phyloP scores from a whole-genome alignment of 495 filamentous ascomycete species.

The Gamarada debralockiae region DNA sequence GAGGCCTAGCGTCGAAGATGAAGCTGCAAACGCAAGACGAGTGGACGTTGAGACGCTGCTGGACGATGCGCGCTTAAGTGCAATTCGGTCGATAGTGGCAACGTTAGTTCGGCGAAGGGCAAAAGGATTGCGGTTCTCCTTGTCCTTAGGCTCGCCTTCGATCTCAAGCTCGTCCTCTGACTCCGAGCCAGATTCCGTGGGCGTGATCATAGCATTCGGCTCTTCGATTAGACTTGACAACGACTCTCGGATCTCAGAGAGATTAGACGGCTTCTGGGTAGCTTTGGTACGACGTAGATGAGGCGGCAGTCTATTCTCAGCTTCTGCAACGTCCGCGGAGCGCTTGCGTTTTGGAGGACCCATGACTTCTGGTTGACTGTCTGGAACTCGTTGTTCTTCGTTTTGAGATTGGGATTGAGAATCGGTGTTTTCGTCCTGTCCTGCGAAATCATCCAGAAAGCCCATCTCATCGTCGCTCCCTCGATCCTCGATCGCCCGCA shows the following conservation, averaged over 20 bases:
- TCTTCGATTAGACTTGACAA: constrained; percentile 80
- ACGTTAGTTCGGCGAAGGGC: constrained; percentile 45
- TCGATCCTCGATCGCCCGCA: constrained; percentile 81
- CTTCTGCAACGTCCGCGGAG: constrained; percentile 42
- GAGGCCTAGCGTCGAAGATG: constrained; percentile 48
- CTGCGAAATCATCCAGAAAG: constrained; percentile 56
- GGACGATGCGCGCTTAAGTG: constrained; percentile 64
- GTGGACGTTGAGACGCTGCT: constrained; percentile 45
- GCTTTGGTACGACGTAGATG: constrained; percentile 62
- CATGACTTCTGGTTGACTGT: constrained; percentile 38
- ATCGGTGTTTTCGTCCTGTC: constrained; percentile 38
- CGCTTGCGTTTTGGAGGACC: constrained; percentile 49
- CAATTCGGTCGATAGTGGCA: constrained; percentile 75
- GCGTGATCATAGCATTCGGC: constrained; percentile 48
- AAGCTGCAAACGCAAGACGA: constrained; percentile 59
- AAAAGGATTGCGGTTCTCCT: constrained; percentile 27
- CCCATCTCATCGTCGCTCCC: constrained; percentile 76
- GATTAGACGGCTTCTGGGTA: constrained; percentile 60
- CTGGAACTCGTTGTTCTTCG: constrained; percentile 35
- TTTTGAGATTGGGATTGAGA: constrained; percentile 42
- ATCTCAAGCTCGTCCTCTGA: constrained; percentile 29
- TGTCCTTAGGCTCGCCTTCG: constrained; percentile 37
- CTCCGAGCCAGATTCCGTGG: constrained; percentile 33
- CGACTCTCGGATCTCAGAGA: constrained; percentile 74
- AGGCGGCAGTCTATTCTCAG: constrained; percentile 54